A percentile compares a stretch with the other conserved stretches of the same genome.
Conservation (phyloP, 345 rosid species). For the Arabidopsis suecica region DNA sequence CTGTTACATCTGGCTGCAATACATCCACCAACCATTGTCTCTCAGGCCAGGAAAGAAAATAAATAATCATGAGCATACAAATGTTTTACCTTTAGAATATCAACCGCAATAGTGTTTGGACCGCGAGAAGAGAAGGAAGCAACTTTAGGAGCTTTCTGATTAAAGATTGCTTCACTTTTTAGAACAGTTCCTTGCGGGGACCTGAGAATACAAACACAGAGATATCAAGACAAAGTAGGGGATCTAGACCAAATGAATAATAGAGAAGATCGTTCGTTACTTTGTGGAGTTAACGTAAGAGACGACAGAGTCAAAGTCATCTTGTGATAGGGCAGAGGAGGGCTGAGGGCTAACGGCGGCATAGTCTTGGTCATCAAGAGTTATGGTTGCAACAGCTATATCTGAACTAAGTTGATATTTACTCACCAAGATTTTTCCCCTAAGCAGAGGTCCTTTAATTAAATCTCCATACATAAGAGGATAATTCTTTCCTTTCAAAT, state of each 20-base stretch:
- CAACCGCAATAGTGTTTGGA: slow-evolving; percentile 36
- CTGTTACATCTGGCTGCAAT: slow-evolving; percentile 56
- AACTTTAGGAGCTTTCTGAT: slow-evolving; percentile 36
- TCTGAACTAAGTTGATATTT: background rate
- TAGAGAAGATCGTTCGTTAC: slow-evolving; percentile 38
- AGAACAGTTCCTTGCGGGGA: slow-evolving; percentile 31
- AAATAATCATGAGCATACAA: background rate
- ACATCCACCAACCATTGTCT: background rate
- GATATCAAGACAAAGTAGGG: background rate
- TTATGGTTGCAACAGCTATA: slow-evolving; percentile 39
- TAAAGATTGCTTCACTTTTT: slow-evolving; percentile 32
- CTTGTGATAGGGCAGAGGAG: background rate
- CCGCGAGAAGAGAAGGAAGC: slow-evolving; percentile 45
- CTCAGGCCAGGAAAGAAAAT: background rate
- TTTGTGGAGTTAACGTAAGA: slow-evolving; percentile 43
- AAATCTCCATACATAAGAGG: slow-evolving; percentile 38
- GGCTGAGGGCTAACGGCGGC: slow-evolving; percentile 2
- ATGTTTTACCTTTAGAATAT: slow-evolving; percentile 38
- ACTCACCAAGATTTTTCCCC: slow-evolving; percentile 48
- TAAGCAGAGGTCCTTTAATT: background rate
- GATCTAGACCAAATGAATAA: background rate
- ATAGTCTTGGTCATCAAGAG: background rate
- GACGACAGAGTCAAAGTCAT: slow-evolving; percentile 8
- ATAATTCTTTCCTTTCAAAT: slow-evolving; percentile 21
- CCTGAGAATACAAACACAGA: slow-evolving; percentile 5